Percentiles rank a stretch among this genome's conserved stretches.
These are phyloP conservation scores for Penicillium turbatum DNA, from an alignment of 495 filamentous ascomycete species.

Conservation along the genomic window DNA sequence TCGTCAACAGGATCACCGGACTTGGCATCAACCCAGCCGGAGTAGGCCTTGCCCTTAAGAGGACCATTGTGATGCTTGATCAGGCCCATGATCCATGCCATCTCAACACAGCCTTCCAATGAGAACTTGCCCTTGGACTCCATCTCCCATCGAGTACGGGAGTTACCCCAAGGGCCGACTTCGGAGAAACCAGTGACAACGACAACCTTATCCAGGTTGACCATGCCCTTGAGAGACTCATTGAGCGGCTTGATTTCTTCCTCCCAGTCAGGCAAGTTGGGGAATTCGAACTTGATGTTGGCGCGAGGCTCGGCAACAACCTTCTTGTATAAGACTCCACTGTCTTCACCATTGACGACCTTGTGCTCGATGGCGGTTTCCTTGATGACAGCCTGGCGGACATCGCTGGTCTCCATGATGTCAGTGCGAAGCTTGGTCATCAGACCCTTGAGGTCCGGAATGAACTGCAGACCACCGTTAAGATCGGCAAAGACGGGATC, in stretches of 20 bases:
- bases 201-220: conserved; percentile 94
- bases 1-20: conserved; percentile 93
- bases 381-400: conserved; percentile 88
- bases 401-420: conserved; percentile 89
- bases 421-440: conserved; percentile 88
- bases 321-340: conserved; percentile 90
- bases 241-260: conserved; percentile 84
- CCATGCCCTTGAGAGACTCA: conserved; percentile 88
- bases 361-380: conserved; percentile 97
- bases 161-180: conserved; percentile 97
- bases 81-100: conserved; percentile 99
- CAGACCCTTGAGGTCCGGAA: conserved; percentile 90
- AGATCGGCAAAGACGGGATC: conserved; percentile 97
- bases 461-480: conserved; percentile 95
- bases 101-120: conserved; percentile 95
- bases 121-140: conserved; percentile 96
- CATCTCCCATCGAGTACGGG: conserved; percentile 98
- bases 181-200: conserved; percentile 97
- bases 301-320: conserved; percentile 88
- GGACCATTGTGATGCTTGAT: conserved; percentile 99
- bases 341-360: conserved; percentile 90
- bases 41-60: conserved; percentile 93
- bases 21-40: conserved; percentile 96
- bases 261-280: conserved; percentile 84
- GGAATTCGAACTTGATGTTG: conserved; percentile 97